Evolutionary conservation across 2,329 filamentous ascomycete genomes (phyloP), one percentile per base, ranked within the genome.

Genomic region (Ophiocordyceps camponoti-rufipedis): DNA sequence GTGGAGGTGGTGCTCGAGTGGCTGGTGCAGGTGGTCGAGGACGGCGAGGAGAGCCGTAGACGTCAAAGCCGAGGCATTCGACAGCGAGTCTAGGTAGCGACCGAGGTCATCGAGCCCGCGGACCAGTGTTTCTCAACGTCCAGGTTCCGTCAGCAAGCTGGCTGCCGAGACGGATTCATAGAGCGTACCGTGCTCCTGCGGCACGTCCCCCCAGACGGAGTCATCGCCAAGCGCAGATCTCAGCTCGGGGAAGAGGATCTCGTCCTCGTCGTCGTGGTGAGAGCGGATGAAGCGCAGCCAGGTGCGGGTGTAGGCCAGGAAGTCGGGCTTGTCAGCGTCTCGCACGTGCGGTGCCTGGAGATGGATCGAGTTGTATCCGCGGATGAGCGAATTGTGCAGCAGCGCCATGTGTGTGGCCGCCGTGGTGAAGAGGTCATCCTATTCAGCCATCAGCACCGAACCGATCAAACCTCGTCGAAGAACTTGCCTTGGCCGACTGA

Each of bases 281-380:
- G 71, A 70, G 52, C 66, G 68, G 48, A 80, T 69, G 51, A 78
- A 75, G 47, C 71, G 68, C 59, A 69, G 66, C 72, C 74, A 78
- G 0, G 74, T 70, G 45, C 72, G 62, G 29, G 65, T 63, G 58
- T 80, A 80, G 16, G 66, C 67, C 45, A 78, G 58, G 51, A 81
- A 80, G 55, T 72, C 70, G 43, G 59, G 55, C 55, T 69, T 69
- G 55, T 79, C 73, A n/a, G 57, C 56, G 2, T 67, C 64, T 10
- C 64, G 56, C 40, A 79, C 58, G 51, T 71, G 62, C 11, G 68
- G 66, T 1, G 73, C 74, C 56, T 80, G 76, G 39, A 71, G 67
- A 55, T 73, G 77, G 54, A 81, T 77, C 53, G 68, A 71, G 58
- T 81, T 80, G 63, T 74, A 77, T 45, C 74, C 73, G 40, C 76